Conservation (phyloP, 202 grass and related monocot species). For the Bolboschoenoplectus hybrid region DNA sequence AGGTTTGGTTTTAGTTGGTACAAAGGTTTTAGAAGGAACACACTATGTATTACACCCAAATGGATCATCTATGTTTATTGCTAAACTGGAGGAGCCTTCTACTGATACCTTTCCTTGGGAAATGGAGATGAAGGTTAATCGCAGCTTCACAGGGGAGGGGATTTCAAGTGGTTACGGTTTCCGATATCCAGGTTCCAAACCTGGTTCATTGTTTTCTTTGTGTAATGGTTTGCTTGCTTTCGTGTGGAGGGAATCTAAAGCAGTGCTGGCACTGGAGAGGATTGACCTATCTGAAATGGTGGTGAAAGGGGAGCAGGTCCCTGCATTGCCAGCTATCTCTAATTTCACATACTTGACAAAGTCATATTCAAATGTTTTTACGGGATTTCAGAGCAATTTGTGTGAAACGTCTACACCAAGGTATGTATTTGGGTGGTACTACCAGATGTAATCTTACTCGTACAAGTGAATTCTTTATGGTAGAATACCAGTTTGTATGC, state of each 20-base stretch:
- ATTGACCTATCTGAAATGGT: constrained; percentile 66
- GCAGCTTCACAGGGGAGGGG: constrained; percentile 56
- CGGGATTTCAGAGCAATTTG: constrained; percentile 49
- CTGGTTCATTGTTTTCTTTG: constrained; percentile 75
- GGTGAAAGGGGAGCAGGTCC: constrained; percentile 66
- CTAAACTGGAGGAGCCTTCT: constrained; percentile 50
- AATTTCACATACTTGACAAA: constrained; percentile 85
- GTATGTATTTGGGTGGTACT: constrained; percentile 37
- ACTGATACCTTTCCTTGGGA: constrained; percentile 78
- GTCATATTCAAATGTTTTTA: constrained; percentile 83
- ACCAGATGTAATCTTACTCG: neutral
- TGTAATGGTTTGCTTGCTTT: constrained; percentile 69
- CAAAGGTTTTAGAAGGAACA: constrained; percentile 75
- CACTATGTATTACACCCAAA: constrained; percentile 86
- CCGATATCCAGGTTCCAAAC: constrained; percentile 81
- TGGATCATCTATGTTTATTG: constrained; percentile 80
- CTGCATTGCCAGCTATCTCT: constrained; percentile 57
- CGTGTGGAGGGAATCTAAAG: constrained; percentile 75
- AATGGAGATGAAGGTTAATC: constrained; percentile 40
- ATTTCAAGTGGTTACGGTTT: constrained; percentile 84
- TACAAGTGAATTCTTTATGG: constrained; percentile 10
- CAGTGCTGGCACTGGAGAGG: constrained; percentile 69
- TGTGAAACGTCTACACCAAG: constrained; percentile 54
- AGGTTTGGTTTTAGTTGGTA: constrained; percentile 63
- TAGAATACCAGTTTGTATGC: neutral